A percentile compares a stretch with the other conserved stretches of the same genome.
Conservation (phyloP, 2,329 filamentous ascomycete species). For the Penicillium sp. region DNA sequence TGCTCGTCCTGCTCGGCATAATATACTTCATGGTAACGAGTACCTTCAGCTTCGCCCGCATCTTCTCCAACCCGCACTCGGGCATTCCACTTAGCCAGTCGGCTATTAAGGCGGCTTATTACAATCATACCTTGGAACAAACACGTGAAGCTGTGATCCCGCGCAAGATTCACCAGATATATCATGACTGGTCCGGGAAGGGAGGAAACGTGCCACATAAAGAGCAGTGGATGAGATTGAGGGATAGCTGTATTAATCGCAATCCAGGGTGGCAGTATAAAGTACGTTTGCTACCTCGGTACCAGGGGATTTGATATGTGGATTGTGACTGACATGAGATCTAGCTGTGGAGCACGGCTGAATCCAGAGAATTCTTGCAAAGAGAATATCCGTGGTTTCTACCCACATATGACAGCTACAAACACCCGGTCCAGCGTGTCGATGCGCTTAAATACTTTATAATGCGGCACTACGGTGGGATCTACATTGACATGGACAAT, state of each 20-base stretch:
- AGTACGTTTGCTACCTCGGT: neutral
- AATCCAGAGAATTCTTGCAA: conserved; percentile 20
- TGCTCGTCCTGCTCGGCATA: neutral
- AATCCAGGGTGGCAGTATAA: conserved; percentile 16
- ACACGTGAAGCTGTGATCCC: conserved; percentile 13
- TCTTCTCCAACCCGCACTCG: conserved; percentile 10
- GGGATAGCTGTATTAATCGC: conserved; percentile 14
- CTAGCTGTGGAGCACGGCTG: conserved; percentile 22
- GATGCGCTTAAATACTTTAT: conserved; percentile 24
- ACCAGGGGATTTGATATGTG: neutral
- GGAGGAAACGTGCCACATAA: conserved; percentile 13
- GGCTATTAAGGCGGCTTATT: conserved; percentile 3
- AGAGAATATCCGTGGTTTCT: conserved; percentile 22
- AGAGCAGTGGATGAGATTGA: conserved; percentile 15
- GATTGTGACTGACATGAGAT: neutral
- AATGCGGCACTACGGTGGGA: conserved; percentile 22
- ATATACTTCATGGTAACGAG: neutral
- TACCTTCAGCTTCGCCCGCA: conserved; percentile 5
- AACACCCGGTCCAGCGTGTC: conserved; percentile 20
- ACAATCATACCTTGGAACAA: conserved; percentile 6
- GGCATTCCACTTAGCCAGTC: conserved; percentile 10
- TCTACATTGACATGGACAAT: conserved; percentile 25
- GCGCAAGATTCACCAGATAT: conserved; percentile 18
- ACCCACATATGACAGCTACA: conserved; percentile 21
- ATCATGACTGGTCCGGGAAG: conserved; percentile 13